Evolutionary conservation across 2,329 filamentous ascomycete genomes (phyloP), one percentile per base, ranked within the genome.

Genomic region (Zymoseptoria brevis): DNA sequence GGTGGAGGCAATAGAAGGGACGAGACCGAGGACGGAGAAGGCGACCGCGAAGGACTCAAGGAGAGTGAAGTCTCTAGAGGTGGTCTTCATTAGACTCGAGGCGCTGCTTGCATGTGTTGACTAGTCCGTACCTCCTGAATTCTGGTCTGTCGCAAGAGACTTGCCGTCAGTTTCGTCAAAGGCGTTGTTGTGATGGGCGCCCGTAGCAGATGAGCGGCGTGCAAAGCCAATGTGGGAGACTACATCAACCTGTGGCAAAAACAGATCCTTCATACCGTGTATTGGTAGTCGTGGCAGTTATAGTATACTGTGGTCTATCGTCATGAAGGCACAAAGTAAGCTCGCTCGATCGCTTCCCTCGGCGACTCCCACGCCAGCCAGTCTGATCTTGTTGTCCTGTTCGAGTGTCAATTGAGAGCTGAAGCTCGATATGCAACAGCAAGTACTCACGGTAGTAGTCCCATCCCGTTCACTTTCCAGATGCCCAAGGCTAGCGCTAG

Each of bases 401-500:
- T 41, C 16, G 19, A 74, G 67, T 57, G 57, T 52, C 50, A 51
- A n/a, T 53, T 51, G 45, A 35, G 29, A 29, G 19, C 45, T 19
- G 6, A 49, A 41, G 50, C 13, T 55, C n/a, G 48, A 58, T 29
- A 8, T 29, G 19, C 51, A 45, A 9, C 7, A 50, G 13, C 50
- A 26, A 57, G 26, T 57, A 84, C 88, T 73, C 81, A 93, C 85
- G 94, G 94, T 74, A 99, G 79, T 67, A 99, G 76, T 0, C 94
- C 94, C 94, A 99, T 99, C 45, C 83, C 86, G 75, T 97, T 96
- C 26, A 99, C 86, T 76, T 99, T 99, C 90, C 91, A 99, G 55
- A 99, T 79, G 2, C 94, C 94, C 71, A 99, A 77, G 0, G 81
- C 91, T 68, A 99, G 75, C 55, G 93, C 87, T 58, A 94, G 75